Evolutionary conservation across 1,284 basidiomycete genomes (phyloP).

Genomic region (Pulveroboletus sp.): DNA sequence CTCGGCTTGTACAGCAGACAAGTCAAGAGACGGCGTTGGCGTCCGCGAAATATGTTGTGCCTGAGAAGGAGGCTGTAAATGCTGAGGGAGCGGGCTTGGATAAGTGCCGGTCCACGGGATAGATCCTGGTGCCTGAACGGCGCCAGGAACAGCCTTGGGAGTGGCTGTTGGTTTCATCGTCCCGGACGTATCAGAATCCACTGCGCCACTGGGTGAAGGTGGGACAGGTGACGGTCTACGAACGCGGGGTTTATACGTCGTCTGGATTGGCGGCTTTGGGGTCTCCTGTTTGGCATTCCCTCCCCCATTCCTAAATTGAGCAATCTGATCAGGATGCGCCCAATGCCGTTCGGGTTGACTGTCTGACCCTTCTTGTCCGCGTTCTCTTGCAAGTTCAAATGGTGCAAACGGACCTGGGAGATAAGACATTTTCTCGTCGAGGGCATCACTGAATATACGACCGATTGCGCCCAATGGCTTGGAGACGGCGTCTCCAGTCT

Average conservation of each 20-base stretch:
- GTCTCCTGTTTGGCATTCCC: constrained; percentile 40
- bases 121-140: constrained; percentile 44
- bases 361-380: constrained; percentile 30
- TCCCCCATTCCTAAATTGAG: constrained; percentile 27
- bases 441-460: constrained; percentile 79
- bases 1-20: constrained; percentile 71
- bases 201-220: constrained; percentile 26
- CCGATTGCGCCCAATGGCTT: constrained; percentile 87
- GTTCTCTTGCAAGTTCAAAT: constrained; percentile 55
- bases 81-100: constrained; percentile 38
- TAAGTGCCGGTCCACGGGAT: constrained; percentile 37
- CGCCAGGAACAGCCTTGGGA: constrained; percentile 39
- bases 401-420: constrained; percentile 66
- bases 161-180: constrained; percentile 12
- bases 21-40: constrained; percentile 68
- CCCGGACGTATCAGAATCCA: constrained; percentile 55
- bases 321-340: constrained; percentile 43
- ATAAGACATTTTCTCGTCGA: constrained; percentile 61
- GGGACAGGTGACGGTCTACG: constrained; percentile 49
- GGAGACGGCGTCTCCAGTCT: constrained; percentile 85
- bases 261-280: constrained; percentile 49
- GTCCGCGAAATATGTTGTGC: constrained; percentile 57
- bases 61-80: constrained; percentile 45
- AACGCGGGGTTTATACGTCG: constrained; percentile 74
- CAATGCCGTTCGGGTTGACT: constrained; percentile 28